Percentiles rank a stretch among this genome's conserved stretches.
Conservation (phyloP, 2,329 filamentous ascomycete species). For the Claviceps africana region DNA sequence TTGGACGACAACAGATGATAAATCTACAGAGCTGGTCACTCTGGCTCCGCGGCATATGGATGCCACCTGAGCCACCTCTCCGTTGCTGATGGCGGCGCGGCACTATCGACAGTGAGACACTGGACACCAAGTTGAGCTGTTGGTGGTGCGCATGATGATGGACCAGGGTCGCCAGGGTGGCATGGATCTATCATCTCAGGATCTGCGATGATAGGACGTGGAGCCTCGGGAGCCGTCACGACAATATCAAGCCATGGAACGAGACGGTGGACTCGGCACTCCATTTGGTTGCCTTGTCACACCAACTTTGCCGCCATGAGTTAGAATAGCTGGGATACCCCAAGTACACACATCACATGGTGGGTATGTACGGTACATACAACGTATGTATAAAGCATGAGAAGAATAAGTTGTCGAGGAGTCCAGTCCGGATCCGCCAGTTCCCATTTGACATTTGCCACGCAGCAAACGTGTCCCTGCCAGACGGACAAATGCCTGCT, state of each 20-base stretch:
- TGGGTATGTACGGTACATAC: no score
- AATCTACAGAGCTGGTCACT: neutral
- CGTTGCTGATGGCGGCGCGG: constrained; percentile 6
- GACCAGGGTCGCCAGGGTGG: constrained; percentile 7
- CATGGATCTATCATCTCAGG: constrained; percentile 1
- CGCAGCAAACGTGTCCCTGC: neutral
- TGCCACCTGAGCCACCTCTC: constrained; percentile 1
- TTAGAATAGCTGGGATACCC: neutral
- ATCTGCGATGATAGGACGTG: neutral
- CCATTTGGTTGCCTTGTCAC: constrained; percentile 3
- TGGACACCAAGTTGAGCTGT: neutral
- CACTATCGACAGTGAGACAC: constrained; percentile 2
- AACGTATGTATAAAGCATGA: no score
- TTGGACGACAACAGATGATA: neutral
- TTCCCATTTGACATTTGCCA: neutral
- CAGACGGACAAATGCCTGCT: neutral
- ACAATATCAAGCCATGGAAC: neutral
- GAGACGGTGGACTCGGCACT: neutral
- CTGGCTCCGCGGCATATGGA: neutral
- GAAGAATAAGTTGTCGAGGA: neutral
- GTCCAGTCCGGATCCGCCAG: neutral
- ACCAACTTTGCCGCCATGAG: neutral
- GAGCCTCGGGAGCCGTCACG: neutral
- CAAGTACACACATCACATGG: neutral
- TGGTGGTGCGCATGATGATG: constrained; percentile 5